Evolutionary conservation across 768 basidiomycete species (phyloP), one percentile per base, ranked within the genome.

Genomic region (Lactifluus piperatus): DNA sequence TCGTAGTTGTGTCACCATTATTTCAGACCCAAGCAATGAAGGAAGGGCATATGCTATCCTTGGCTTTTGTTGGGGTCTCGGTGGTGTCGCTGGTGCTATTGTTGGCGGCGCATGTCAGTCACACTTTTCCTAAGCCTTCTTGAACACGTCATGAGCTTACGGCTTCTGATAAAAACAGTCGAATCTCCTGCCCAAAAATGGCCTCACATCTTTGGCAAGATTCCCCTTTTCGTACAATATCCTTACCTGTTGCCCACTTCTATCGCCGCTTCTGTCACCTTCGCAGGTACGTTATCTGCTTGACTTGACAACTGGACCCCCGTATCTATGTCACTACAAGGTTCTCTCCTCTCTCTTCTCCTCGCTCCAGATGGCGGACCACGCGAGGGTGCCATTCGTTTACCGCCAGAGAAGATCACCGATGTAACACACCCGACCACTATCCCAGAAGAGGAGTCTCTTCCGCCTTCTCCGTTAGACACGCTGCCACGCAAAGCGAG

Each of bases 31-130:
- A 29, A 88, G 85, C 52, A 99, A 99, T 71, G 94, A 97, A 72
- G 89, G 89, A 26, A 80, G 92, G 65, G 97, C 95, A 24, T 98
- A 97, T 71, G 91, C 94, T 47, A 89, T 94, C 57, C 76, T 97
- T 48, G 94, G 88, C 11, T 97, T 95, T 71, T 91, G 86, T 65
- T 97, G 95, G 97, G 94, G 94, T 60, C 81, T 98, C 64, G 97
- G 95, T 61, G 97, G 94, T 81, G 91, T 94, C 13, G 81, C 85
- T 47, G 92, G 92, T 45, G 88, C 88, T 47, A 86, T 94, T 53
- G 79, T 94, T 30, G 93, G 91, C 62, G 90, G 90, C 65, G 74
- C 83, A 65, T 85, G 91, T 91, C 64, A 71, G 89, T 77, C 22
- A 3, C 41, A 16, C 8, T 57, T 30, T 56, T 43, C 3, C 46